Evolutionary conservation across 2,329 filamentous ascomycete species (phyloP).

Genomic region (Colletotrichum chrysophilum): DNA sequence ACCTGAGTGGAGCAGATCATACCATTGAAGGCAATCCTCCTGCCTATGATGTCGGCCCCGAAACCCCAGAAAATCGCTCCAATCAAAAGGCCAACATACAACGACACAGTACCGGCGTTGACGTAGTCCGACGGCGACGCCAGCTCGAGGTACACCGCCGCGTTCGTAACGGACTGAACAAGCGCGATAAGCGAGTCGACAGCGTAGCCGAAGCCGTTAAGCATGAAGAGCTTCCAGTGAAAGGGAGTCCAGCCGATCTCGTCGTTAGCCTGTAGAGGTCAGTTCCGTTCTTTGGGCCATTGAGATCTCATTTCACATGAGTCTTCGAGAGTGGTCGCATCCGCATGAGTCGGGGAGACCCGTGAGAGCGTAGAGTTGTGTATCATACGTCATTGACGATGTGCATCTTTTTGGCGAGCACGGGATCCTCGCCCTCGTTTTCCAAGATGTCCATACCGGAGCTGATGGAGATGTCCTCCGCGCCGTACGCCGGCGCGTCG

Average conservation of each 20-base stretch:
- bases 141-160: slow-evolving; percentile 14
- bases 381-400: slow-evolving; percentile 67
- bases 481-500: not conserved
- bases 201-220: slow-evolving; percentile 64
- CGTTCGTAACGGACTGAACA: slow-evolving; percentile 63
- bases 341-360: not conserved
- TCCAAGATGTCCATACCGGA: slow-evolving; percentile 56
- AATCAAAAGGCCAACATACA: slow-evolving; percentile 53
- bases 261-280: slow-evolving; percentile 49
- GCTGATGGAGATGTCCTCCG: not conserved
- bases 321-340: not conserved
- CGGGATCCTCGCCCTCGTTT: slow-evolving; percentile 64
- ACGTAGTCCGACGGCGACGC: slow-evolving; percentile 46
- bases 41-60: slow-evolving; percentile 66
- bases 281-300: not conserved
- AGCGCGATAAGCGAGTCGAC: slow-evolving; percentile 53
- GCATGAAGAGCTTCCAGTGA: slow-evolving; percentile 64
- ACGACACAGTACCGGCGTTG: slow-evolving; percentile 60
- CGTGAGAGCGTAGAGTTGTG: not conserved
- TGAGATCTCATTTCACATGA: not conserved
- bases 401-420: slow-evolving; percentile 70
- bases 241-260: slow-evolving; percentile 66
- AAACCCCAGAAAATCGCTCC: slow-evolving; percentile 70
- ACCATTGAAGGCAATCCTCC: slow-evolving; percentile 66
- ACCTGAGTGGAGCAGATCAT: not conserved